A percentile compares a stretch with the other conserved stretches of the same genome.
These are phyloP conservation scores for Suhomyces kunorum DNA, from an alignment of 1,139 yeast genomes.

Conservation along the genomic window DNA sequence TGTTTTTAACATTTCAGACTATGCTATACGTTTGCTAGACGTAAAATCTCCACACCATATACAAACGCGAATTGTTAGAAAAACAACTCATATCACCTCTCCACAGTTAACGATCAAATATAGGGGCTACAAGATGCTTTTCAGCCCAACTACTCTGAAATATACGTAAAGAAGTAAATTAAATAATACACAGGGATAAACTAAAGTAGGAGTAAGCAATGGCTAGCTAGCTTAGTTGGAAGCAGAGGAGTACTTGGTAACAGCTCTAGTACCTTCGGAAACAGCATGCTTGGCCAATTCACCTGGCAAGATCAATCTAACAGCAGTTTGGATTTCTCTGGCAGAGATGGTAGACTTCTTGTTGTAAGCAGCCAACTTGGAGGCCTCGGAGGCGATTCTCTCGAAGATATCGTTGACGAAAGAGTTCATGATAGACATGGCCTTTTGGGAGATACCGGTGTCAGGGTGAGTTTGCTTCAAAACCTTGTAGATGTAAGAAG, in stretches of 20 bases:
- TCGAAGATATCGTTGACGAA: constrained; percentile 95
- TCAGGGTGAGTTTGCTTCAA: constrained; percentile 99
- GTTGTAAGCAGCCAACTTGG: constrained; percentile 99
- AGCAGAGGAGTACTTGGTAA: constrained; percentile 96
- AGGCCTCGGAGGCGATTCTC: constrained; percentile 97
- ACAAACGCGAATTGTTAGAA: too few species aligned
- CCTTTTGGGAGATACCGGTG: constrained; percentile 99
- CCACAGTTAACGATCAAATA: too few species aligned
- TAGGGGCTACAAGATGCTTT: too few species aligned
- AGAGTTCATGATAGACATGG: constrained; percentile 99
- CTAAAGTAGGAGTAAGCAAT: constrained; percentile 10
- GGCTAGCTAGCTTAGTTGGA: constrained; percentile 27
- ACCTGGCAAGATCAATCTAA: constrained; percentile 98
- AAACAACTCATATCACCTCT: too few species aligned
- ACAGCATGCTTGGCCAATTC: constrained; percentile 99
- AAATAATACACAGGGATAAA: constrained; percentile 19
- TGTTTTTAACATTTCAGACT: too few species aligned
- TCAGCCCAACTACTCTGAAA: too few species aligned
- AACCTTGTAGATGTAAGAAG: constrained; percentile 97
- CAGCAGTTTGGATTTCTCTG: constrained; percentile 99
- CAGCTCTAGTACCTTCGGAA: constrained; percentile 99
- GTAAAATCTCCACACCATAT: too few species aligned
- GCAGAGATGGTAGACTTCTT: constrained; percentile 98
- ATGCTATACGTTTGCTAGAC: too few species aligned
- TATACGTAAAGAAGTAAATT: constrained; percentile 7